phyloP scores from a whole-genome alignment of 345 rosid genomes.

The Corymbia maculata region DNA sequence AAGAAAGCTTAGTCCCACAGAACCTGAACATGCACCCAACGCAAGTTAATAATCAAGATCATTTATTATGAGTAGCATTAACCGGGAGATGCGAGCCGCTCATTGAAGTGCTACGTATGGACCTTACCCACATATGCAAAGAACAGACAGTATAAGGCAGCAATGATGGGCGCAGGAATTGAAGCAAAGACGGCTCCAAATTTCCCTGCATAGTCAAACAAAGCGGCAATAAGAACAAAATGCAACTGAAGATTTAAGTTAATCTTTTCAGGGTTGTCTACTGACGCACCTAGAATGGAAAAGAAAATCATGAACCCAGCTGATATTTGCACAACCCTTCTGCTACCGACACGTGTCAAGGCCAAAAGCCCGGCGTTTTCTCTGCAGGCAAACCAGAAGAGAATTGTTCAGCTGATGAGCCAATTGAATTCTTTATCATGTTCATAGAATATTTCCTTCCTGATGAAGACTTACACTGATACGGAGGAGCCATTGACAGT shows the following conservation, averaged over 20 bases:
- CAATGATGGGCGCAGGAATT: slow-evolving; percentile 79
- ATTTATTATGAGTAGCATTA: neutral
- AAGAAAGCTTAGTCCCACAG: slow-evolving; percentile 89
- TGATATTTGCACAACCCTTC: slow-evolving; percentile 93
- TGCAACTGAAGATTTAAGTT: neutral
- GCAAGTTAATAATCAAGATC: neutral
- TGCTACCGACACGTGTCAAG: slow-evolving; percentile 86
- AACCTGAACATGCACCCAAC: slow-evolving; percentile 26
- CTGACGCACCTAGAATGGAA: slow-evolving; percentile 67
- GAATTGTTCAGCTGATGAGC: neutral
- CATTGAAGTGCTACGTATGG: neutral
- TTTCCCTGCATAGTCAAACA: slow-evolving; percentile 48
- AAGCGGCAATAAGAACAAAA: neutral
- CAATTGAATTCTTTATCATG: neutral
- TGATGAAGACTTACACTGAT: slow-evolving; percentile 66
- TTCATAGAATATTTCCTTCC: neutral
- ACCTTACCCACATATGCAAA: slow-evolving; percentile 90
- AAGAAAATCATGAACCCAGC: slow-evolving; percentile 99
- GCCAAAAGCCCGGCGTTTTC: slow-evolving; percentile 95
- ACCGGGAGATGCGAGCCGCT: neutral
- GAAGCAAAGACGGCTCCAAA: slow-evolving; percentile 97
- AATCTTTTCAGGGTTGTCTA: neutral
- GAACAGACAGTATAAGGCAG: slow-evolving; percentile 85
- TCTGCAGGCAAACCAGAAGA: slow-evolving; percentile 21
- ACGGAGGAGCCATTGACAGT: slow-evolving; percentile 88